Evolutionary conservation across 345 rosid genomes (phyloP), one percentile per base, ranked within the genome.

Genomic region (Heritiera littoralis): DNA sequence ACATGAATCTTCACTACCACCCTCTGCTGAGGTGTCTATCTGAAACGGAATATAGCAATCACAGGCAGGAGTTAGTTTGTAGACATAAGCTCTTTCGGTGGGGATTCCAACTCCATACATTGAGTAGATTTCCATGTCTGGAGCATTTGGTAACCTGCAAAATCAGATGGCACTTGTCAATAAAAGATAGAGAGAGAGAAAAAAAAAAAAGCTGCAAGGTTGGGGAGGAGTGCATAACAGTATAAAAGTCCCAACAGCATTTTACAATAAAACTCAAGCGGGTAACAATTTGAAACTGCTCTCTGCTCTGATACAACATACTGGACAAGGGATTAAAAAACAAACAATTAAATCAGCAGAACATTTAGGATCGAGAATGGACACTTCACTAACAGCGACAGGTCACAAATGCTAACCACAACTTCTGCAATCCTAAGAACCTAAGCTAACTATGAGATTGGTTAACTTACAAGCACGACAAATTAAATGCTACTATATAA

Each of bases 51-150:
- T 92, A 79, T 74, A 72, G 81, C 97, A 89, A 38, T 90, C 92
- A 32, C 89, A 58, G 48, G 85, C 17, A 28, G 87, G 76, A 75
- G 87, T 80, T 78, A 86, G 59, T 80, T 88, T 85, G 81, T 92
- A 90, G 74, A 92, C 88, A 84, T 92, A 90, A 32, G 97, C 89
- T 86, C 97, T 84, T 87, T 92, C 97, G 0, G 94, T 92, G 30
- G 92, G 91, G 71, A 88, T 81, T 45, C 94, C 96, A 49, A 92
- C 96, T 38, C 94, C 96, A 49, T 92, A 92, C 89, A 92, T 80
- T 17, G 96, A 87, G 83, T 81, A 92, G 41, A 92, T 90, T 76
- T 92, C 96, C 89, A 92, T 92, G 35, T 90, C 91, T 0, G 94
- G 92, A 52, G 96, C 94, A 70, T 87, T 76, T 6, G 94, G 94